A percentile compares a stretch with the other conserved stretches of the same genome.
These are phyloP conservation scores for Plicaturopsis crispa DNA, from an alignment of 768 basidiomycete genomes.

Conservation along the genomic window DNA sequence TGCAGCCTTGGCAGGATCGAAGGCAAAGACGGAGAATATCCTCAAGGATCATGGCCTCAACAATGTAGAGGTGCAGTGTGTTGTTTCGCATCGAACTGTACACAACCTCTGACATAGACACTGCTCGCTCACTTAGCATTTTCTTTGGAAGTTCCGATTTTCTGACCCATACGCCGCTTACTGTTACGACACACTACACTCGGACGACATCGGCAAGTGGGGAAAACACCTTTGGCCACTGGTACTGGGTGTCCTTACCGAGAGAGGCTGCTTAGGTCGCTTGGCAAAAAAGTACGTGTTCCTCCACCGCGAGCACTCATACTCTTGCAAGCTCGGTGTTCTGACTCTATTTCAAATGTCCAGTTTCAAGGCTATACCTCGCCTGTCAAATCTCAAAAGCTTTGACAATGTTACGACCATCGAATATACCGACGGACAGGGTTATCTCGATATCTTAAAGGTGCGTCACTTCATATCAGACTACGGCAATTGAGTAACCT, in stretches of 20 bases:
- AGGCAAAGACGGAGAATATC: conserved; percentile 11
- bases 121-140: too few relatives aligned
- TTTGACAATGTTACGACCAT: conserved; percentile 19
- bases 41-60: conserved; percentile 15
- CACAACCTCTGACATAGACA: too few relatives aligned
- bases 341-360: too few relatives aligned
- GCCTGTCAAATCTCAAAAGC: conserved; percentile 20
- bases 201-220: conserved; percentile 19
- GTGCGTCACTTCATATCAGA: too few relatives aligned
- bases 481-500: too few relatives aligned
- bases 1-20: conserved; percentile 7
- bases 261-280: too few relatives aligned
- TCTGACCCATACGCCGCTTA: conserved; percentile 15
- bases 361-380: conserved; percentile 20
- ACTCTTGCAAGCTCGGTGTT: too few relatives aligned
- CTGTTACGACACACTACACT: conserved; percentile 22
- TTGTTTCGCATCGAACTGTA: too few relatives aligned
- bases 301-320: too few relatives aligned
- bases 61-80: conserved; percentile 13
- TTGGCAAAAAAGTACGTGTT: too few relatives aligned
- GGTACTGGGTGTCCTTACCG: conserved; percentile 13
- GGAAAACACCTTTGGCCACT: conserved; percentile 18
- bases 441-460: conserved; percentile 21
- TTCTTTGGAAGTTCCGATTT: conserved; percentile 17
- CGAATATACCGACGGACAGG: conserved; percentile 21